phyloP scores from a whole-genome alignment of 2,329 filamentous ascomycete genomes.

The Chrysoporthe austroafricana region DNA sequence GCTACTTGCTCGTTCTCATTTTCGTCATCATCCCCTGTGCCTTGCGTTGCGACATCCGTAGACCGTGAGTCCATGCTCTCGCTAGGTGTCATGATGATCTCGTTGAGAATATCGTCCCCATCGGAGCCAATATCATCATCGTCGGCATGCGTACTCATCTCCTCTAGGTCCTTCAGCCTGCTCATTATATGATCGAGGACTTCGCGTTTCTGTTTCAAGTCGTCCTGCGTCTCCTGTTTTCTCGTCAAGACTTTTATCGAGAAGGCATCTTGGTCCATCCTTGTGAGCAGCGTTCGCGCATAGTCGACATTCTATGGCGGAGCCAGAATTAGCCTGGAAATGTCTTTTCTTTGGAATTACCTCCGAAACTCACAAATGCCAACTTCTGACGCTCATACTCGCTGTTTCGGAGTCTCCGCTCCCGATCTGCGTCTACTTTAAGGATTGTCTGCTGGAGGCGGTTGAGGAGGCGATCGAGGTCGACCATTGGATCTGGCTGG shows the following conservation, averaged over 20 bases:
- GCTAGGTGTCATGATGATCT: constrained; percentile 59
- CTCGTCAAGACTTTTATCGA: constrained; percentile 61
- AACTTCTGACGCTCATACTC: constrained; percentile 68
- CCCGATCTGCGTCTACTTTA: constrained; percentile 62
- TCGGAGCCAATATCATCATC: constrained; percentile 53
- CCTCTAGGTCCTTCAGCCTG: constrained; percentile 68
- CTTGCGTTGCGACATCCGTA: constrained; percentile 31
- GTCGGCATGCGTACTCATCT: constrained; percentile 51
- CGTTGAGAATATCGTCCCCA: constrained; percentile 60
- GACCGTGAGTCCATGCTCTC: constrained; percentile 52
- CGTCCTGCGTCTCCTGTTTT: constrained; percentile 63
- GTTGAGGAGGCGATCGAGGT: constrained; percentile 67
- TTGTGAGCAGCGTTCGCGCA: constrained; percentile 69
- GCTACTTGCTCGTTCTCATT: constrained; percentile 10
- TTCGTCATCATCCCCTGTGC: constrained; percentile 31
- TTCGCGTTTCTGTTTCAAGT: constrained; percentile 68
- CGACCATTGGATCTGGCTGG: constrained; percentile 44
- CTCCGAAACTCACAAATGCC: constrained; percentile 48
- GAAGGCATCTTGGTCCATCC: constrained; percentile 70
- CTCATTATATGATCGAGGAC: constrained; percentile 68
- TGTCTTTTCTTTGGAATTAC: background rate
- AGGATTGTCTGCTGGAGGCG: constrained; percentile 70
- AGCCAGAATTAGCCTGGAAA: constrained; percentile 23
- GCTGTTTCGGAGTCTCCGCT: constrained; percentile 60
- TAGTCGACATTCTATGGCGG: constrained; percentile 68